A percentile compares a stretch with the other conserved stretches of the same genome.
Conservation (phyloP, 78 protist genomes). For the Mastigamoeba balamuthi region DNA sequence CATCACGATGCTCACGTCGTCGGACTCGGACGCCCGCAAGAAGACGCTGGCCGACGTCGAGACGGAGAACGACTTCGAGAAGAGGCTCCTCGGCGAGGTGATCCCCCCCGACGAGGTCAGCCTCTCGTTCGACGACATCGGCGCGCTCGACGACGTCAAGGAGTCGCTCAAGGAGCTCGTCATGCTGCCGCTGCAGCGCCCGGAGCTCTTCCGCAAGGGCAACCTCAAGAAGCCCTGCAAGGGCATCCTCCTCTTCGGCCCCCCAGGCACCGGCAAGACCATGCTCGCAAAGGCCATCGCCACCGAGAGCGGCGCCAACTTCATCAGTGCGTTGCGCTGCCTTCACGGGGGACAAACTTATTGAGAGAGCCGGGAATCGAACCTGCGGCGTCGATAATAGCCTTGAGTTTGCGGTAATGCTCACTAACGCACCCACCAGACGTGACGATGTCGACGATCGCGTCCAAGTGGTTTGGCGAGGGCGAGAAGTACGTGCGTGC, state of each 20-base stretch:
- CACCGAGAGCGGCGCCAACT: conserved; percentile 16
- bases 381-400: too few relatives aligned
- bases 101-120: conserved; percentile 20
- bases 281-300: conserved; percentile 26
- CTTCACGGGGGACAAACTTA: too few relatives aligned
- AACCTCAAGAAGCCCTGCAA: conserved; percentile 7
- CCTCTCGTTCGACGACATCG: background rate
- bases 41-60: background rate
- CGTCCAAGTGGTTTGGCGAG: conserved; percentile 32
- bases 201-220: conserved; percentile 8
- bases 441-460: conserved; percentile 17
- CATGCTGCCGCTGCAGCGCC: conserved; percentile 26
- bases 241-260: conserved; percentile 6
- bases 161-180: conserved; percentile 19
- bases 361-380: too few relatives aligned
- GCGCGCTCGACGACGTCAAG: conserved; percentile 6
- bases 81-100: conserved; percentile 16
- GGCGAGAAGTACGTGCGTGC: conserved; percentile 26
- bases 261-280: conserved; percentile 28
- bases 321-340: conserved; percentile 9
- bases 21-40: background rate
- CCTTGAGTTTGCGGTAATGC: too few relatives aligned
- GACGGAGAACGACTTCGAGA: conserved; percentile 16
- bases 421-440: background rate
- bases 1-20: background rate